Evolutionary conservation across 768 basidiomycete species (phyloP), one percentile per base, ranked within the genome.

Genomic region (Stropharia rugosoannulata): DNA sequence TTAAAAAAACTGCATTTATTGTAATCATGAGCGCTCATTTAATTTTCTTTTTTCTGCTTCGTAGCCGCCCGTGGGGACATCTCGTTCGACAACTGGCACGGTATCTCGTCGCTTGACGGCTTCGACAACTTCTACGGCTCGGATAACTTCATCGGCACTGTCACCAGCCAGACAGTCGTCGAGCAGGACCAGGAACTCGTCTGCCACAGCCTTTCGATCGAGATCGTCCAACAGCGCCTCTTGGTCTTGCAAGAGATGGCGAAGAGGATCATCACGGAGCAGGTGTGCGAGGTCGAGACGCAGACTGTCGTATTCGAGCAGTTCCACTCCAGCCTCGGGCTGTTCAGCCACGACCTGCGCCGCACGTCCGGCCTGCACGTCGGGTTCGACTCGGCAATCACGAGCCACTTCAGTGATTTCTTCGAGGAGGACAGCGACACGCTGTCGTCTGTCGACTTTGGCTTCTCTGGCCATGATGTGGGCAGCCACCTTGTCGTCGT

Each of bases 91-190:
- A 68, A 68, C 66, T 80, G 72, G 67, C 66, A 69, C 1, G 76
- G 76, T 5, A 62, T 71, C 56, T 60, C 67, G 53, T 75, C 71
- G 8, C 55, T 76, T 59, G 53, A 55, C 55, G 66, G 67, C 57
- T 79, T 80, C 61, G 79, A 79, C 55, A 70, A 74, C 67, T 80
- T 79, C 68, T 75, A 75, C 56, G 78, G 79, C n/a, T 41, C 62
- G 16, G 71, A 73, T 51, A 75, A 79, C 69, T 80, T 78, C 58
- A 68, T 69, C 56, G 75, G 76, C 40, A 56, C 49, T 40, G 67
- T 75, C 54, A 57, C 59, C 38, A 46, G 42, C 19, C 49, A 59
- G 22, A 64, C 67, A n/a, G 53, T 76, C 29, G 67, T 73, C 15
- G 64, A 73, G 44, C 64, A 71, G 44, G 55, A 71, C 6, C 61